Percentiles rank a stretch among this genome's conserved stretches.
Conservation (phyloP, 2,329 filamentous ascomycete species). For the Epichloe glyceriae region DNA sequence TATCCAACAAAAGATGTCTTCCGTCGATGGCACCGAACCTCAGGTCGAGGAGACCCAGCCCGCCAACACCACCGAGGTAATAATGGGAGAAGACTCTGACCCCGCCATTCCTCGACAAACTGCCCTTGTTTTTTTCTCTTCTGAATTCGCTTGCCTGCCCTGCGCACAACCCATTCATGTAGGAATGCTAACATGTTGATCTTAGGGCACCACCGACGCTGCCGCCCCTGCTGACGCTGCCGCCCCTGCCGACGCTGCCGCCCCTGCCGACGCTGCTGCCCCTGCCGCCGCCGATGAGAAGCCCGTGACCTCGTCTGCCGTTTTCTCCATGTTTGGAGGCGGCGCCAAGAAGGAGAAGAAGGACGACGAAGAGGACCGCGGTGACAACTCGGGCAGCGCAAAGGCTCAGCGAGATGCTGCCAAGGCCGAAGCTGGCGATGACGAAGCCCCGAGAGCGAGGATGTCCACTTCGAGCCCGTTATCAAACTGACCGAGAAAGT, state of each 20-base stretch:
- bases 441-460: conserved; percentile 75
- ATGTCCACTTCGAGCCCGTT: conserved; percentile 95
- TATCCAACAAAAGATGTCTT: conserved; percentile 30
- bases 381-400: conserved; percentile 79
- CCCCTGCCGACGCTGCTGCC: conserved; percentile 5
- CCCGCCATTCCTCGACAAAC: background rate
- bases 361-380: conserved; percentile 59
- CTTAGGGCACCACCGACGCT: background rate
- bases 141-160: background rate
- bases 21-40: conserved; percentile 37
- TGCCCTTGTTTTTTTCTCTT: background rate
- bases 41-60: conserved; percentile 36
- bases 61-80: conserved; percentile 17
- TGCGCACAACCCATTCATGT: background rate
- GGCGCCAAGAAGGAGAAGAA: conserved; percentile 96
- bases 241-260: conserved; percentile 4
- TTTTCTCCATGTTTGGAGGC: conserved; percentile 98
- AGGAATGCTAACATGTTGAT: background rate
- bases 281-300: conserved; percentile 11
- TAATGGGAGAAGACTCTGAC: conserved; percentile 1
- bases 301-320: conserved; percentile 45
- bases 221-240: conserved; percentile 10
- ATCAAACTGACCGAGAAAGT: conserved; percentile 94
- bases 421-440: conserved; percentile 44
- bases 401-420: conserved; percentile 61